phyloP scores from a whole-genome alignment of 2,329 filamentous ascomycete species.

The Phialophora chinensis region DNA sequence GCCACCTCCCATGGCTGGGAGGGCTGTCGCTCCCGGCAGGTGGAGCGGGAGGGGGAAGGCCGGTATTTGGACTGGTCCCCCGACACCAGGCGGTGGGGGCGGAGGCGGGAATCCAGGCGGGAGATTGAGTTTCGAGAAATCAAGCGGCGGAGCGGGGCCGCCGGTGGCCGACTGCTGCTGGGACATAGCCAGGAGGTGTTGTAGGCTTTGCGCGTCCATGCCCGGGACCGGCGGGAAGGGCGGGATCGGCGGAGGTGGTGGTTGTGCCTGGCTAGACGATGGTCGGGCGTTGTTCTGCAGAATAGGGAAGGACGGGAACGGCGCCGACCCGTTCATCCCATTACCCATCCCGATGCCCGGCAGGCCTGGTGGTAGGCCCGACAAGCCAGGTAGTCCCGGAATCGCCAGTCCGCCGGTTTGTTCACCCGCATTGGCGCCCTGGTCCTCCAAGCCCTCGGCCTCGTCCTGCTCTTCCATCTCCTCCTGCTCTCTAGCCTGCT shows the following conservation, averaged over 20 bases:
- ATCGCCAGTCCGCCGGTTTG: conserved; percentile 38
- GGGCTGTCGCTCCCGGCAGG: conserved; percentile 35
- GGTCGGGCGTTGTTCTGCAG: neutral
- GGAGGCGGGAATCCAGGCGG: conserved; percentile 63
- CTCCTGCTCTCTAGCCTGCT: conserved; percentile 86
- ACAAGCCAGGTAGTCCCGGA: conserved; percentile 27
- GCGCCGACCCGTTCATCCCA: conserved; percentile 17
- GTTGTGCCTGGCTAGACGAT: conserved; percentile 1
- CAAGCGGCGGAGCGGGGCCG: conserved; percentile 43
- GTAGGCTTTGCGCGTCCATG: conserved; percentile 51
- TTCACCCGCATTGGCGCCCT: conserved; percentile 58
- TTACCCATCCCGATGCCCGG: conserved; percentile 1
- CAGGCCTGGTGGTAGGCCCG: conserved; percentile 1
- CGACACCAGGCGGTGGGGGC: conserved; percentile 47
- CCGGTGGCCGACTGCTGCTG: conserved; percentile 44
- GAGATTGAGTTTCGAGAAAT: conserved; percentile 43
- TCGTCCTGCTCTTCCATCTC: conserved; percentile 94
- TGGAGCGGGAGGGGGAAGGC: neutral
- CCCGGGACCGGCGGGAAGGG: conserved; percentile 58
- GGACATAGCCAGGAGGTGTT: conserved; percentile 39
- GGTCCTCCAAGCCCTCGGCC: conserved; percentile 88
- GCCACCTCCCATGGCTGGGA: neutral
- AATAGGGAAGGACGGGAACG: conserved; percentile 18
- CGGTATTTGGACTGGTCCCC: neutral
- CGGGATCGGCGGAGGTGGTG: conserved; percentile 26